Evolutionary conservation across 208 protist genomes (phyloP).

Genomic region (Trypanosoma grayi): DNA sequence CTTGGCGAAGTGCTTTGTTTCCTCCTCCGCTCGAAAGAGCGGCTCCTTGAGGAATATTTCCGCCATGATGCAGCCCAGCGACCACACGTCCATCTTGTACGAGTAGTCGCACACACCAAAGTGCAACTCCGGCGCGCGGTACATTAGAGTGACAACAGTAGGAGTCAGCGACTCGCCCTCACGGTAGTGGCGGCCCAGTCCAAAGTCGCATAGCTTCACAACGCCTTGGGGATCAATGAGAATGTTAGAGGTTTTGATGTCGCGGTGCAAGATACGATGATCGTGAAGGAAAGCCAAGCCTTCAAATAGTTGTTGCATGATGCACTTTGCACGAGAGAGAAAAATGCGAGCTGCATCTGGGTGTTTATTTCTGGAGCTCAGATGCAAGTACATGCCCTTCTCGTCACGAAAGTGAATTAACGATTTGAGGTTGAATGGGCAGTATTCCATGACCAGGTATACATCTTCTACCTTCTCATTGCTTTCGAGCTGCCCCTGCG

Average conservation of each 20-base stretch:
- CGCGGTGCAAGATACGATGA: slow-evolving; percentile 82
- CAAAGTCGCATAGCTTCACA: slow-evolving; percentile 91
- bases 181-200: slow-evolving; percentile 78
- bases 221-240: slow-evolving; percentile 59
- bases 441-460: slow-evolving; percentile 87
- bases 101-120: slow-evolving; percentile 86
- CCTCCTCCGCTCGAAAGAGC: slow-evolving; percentile 92
- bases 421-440: slow-evolving; percentile 62
- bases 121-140: slow-evolving; percentile 93
- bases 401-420: slow-evolving; percentile 58
- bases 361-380: slow-evolving; percentile 56
- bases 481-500: too few relatives aligned
- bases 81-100: slow-evolving; percentile 95
- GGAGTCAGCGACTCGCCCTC: slow-evolving; percentile 79
- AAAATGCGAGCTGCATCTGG: slow-evolving; percentile 47
- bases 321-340: slow-evolving; percentile 73
- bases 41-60: slow-evolving; percentile 97
- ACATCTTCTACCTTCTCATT: slow-evolving; percentile 50
- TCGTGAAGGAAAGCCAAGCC: slow-evolving; percentile 79
- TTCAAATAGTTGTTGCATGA: slow-evolving; percentile 70
- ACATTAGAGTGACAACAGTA: slow-evolving; percentile 95
- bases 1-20: slow-evolving; percentile 82
- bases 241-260: slow-evolving; percentile 89
- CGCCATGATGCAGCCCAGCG: slow-evolving; percentile 96
- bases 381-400: slow-evolving; percentile 46